Percentiles rank a stretch among this genome's conserved stretches.
Conservation (phyloP, 202 grass and related monocot species). For the Alloteropsis angusta region DNA sequence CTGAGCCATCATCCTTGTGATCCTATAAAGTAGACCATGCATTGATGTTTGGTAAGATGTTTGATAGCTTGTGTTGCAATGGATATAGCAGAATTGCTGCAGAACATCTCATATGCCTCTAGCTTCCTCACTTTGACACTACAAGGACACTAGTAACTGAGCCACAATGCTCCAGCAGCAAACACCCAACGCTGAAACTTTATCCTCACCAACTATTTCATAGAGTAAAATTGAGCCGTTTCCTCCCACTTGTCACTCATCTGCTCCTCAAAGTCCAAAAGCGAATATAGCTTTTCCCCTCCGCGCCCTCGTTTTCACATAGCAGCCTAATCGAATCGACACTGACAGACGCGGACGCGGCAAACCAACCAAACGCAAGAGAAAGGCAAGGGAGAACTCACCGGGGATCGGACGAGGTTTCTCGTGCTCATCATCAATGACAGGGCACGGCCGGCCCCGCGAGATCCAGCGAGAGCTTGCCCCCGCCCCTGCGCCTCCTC, state of each 20-base stretch:
- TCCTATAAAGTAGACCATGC: no score
- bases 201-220: background rate
- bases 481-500: background rate
- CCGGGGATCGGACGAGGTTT: slow-evolving; percentile 25
- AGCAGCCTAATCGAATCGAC: background rate
- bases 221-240: background rate
- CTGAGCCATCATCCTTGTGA: no score
- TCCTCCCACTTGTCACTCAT: background rate
- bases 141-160: background rate
- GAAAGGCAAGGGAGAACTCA: background rate
- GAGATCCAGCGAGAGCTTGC: background rate
- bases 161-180: background rate
- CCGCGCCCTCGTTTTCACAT: background rate
- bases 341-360: background rate
- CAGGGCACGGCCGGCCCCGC: background rate
- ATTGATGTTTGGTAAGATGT: background rate
- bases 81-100: background rate
- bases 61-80: background rate
- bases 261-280: background rate
- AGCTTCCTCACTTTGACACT: background rate
- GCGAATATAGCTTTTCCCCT: background rate
- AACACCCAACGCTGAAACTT: slow-evolving; percentile 6
- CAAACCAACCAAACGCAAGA: no score
- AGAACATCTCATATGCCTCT: background rate
- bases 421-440: slow-evolving; percentile 31